These are phyloP conservation scores for Prinsepia uniflora DNA, from an alignment of 306 rosid genomes.

Conservation along the genomic window DNA sequence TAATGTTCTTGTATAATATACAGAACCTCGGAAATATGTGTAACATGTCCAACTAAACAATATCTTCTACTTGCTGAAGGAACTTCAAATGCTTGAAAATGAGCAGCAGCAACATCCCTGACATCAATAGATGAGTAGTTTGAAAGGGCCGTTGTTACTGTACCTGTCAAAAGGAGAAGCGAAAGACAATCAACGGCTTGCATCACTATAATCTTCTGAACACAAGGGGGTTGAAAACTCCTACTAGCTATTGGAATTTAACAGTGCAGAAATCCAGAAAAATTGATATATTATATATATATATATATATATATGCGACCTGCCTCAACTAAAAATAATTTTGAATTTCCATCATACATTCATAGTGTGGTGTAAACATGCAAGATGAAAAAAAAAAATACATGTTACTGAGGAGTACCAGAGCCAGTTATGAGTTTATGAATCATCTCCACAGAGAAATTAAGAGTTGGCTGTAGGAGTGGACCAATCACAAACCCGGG, in stretches of 20 bases:
- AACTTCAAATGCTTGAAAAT: conserved; percentile 26
- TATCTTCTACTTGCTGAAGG: conserved; percentile 33
- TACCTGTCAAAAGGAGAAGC: conserved; percentile 8
- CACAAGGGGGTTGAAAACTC: neutral
- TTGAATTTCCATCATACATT: neutral
- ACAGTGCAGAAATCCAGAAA: too few relatives aligned
- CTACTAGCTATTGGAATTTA: neutral
- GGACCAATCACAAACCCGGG: conserved; percentile 32
- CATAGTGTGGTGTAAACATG: neutral
- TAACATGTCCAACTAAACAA: conserved; percentile 18
- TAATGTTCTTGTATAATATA: conserved; percentile 7
- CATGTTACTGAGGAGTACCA: neutral
- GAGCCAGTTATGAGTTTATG: conserved; percentile 10
- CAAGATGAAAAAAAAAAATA: neutral
- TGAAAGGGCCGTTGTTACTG: neutral
- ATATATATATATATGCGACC: neutral
- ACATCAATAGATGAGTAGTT: conserved; percentile 13
- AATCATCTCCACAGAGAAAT: neutral
- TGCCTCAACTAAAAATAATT: neutral
- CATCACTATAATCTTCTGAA: neutral
- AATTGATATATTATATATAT: too few relatives aligned
- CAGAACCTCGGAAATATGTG: neutral
- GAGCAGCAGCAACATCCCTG: conserved; percentile 28
- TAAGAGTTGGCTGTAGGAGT: conserved; percentile 22
- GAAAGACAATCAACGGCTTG: neutral